phyloP scores from a whole-genome alignment of 2,329 filamentous ascomycete genomes.

The Daldinia sp. region DNA sequence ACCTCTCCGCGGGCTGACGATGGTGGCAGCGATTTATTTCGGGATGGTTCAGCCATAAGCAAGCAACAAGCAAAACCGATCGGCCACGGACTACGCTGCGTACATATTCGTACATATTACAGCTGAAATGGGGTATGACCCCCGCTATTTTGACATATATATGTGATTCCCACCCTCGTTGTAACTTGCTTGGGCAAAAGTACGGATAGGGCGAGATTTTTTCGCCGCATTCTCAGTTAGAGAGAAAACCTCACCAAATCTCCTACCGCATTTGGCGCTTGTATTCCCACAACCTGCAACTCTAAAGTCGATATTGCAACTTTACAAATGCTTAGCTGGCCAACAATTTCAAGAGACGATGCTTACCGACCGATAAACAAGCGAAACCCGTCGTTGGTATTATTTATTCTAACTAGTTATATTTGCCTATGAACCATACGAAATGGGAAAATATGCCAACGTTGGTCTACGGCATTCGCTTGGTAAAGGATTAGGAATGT shows the following conservation, averaged over 20 bases:
- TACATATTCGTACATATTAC: background rate
- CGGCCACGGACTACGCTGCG: background rate
- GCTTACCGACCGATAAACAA: conserved; percentile 22
- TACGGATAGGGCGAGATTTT: conserved; percentile 2
- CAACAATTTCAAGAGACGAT: conserved; percentile 9
- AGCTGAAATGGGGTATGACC: background rate
- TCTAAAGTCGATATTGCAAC: background rate
- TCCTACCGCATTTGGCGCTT: conserved; percentile 29
- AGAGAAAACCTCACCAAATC: conserved; percentile 2
- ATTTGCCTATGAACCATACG: conserved; percentile 17
- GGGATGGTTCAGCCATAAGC: conserved; percentile 11
- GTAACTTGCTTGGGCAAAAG: background rate
- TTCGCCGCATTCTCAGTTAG: conserved; percentile 1
- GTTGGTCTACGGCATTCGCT: conserved; percentile 26
- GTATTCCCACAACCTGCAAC: conserved; percentile 1
- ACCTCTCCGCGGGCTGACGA: conserved; percentile 2
- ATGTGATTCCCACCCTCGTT: conserved; percentile 1
- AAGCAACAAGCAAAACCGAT: conserved; percentile 8
- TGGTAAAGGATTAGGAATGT: conserved; percentile 24
- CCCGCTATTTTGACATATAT: background rate
- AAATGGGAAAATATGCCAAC: conserved; percentile 14
- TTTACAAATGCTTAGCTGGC: conserved; percentile 11
- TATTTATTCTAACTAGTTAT: no score
- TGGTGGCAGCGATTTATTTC: conserved; percentile 13
- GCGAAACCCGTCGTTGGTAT: conserved; percentile 6